These are phyloP conservation scores for Pythium dissimile DNA, from an alignment of 352 stramenopile species.

Conservation along the genomic window DNA sequence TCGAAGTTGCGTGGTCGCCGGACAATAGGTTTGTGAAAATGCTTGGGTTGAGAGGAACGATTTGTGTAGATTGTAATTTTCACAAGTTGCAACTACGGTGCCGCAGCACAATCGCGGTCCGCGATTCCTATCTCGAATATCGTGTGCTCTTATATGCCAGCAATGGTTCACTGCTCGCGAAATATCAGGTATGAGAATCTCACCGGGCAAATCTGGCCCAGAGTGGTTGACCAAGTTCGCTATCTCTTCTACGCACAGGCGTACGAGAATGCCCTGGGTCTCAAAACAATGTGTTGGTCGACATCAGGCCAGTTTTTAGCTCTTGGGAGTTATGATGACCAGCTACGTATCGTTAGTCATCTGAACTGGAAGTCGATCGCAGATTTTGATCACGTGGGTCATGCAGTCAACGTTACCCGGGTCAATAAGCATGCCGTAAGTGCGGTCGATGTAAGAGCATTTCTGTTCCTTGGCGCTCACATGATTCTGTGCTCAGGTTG, in stretches of 20 bases:
- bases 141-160: slow-evolving; percentile 67
- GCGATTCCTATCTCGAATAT: slow-evolving; percentile 74
- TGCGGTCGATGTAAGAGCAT: not conserved
- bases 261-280: slow-evolving; percentile 73
- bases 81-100: too few species aligned
- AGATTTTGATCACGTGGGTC: slow-evolving; percentile 65
- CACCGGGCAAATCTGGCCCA: not conserved
- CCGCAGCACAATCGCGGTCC: slow-evolving; percentile 58
- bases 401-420: slow-evolving; percentile 41
- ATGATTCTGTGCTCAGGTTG: slow-evolving; percentile 38
- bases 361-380: slow-evolving; percentile 74
- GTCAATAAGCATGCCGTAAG: slow-evolving; percentile 45
- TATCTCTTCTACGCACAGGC: slow-evolving; percentile 26
- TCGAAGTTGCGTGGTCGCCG: slow-evolving; percentile 63
- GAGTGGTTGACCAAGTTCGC: too few species aligned
- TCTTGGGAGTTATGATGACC: slow-evolving; percentile 74
- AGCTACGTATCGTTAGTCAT: slow-evolving; percentile 70
- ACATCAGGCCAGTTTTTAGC: slow-evolving; percentile 74
- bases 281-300: slow-evolving; percentile 77
- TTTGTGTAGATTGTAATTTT: too few species aligned
- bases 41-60: too few species aligned
- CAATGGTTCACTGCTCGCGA: slow-evolving; percentile 54
- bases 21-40: slow-evolving; percentile 47
- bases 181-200: slow-evolving; percentile 55
- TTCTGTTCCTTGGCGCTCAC: too few species aligned